Base-by-base conservation (phyloP, 2,329 filamentous ascomycete genomes). In the Penicillium sp. region DNA sequence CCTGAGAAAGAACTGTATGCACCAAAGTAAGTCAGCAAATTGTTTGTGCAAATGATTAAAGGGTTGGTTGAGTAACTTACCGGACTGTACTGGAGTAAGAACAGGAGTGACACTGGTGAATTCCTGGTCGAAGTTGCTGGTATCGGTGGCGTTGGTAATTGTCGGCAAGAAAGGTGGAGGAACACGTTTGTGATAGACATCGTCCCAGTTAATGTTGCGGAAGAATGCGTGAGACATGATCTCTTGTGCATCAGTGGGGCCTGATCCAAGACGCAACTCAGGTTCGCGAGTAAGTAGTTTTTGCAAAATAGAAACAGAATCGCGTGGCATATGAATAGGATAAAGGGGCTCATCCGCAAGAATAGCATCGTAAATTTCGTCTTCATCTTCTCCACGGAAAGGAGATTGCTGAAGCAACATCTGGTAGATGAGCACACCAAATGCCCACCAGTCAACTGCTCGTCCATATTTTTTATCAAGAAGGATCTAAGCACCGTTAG, bases 201-300 rank as follows among this genome's bases (percentile, higher is more conserved):
- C 94, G 63, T 99, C 94, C 94, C 94, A 99, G 76, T 94, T 96
- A 72, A 97, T 90, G 71, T 94, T 96, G 60, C 91, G 83, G 81
- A 99, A 99, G 81, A 99, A 99, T 1, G 94, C 90, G 73, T 99
- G 94, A 70, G 87, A 95, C 94, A 99, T 99, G 69, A 99, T 89
- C 75, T 99, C 94, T 74, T 97, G 92, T 3, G 94, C 94, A 75
- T 99, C 94, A 0, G 94, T 97, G 2, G 94, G 93, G 3, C 94
- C 94, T 64, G 91, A 95, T 61, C 94, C 94, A 28, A 99, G 83
- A 63, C 94, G 87, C 69, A 94, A 83, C 66, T 97, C 94, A 0
- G 94, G 94, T 74, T 99, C 94, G 62, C 94, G 87, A 7, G 91
- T 99, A 61, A 99, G 84, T 55, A 99, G 83, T 79, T 99, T 99